Conservation (phyloP, 306 rosid species). For the Cucumis sativus region Cucumber_9930_V3 NC_026661.2:80001-80500, state of each 20-base stretch:
- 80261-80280: background rate
- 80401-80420: background rate
- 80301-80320: background rate
- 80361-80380: too few species aligned
- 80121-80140: too few species aligned
- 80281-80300: background rate
- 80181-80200: background rate
- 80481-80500: background rate
- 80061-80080: too few species aligned
- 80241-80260: background rate
- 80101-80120: too few species aligned
- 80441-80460: background rate
- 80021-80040: too few species aligned
- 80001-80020: too few species aligned
- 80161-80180: background rate
- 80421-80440: too few species aligned
- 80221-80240: background rate
- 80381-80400: background rate
- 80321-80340: background rate
- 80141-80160: background rate
- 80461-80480: slow-evolving; percentile 10
- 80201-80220: background rate
- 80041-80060: too few species aligned
- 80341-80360: background rate
- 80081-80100: too few species aligned